Base-by-base conservation (phyloP, 2,329 filamentous ascomycete genomes). In the Emmonsiellopsis sp. region DNA sequence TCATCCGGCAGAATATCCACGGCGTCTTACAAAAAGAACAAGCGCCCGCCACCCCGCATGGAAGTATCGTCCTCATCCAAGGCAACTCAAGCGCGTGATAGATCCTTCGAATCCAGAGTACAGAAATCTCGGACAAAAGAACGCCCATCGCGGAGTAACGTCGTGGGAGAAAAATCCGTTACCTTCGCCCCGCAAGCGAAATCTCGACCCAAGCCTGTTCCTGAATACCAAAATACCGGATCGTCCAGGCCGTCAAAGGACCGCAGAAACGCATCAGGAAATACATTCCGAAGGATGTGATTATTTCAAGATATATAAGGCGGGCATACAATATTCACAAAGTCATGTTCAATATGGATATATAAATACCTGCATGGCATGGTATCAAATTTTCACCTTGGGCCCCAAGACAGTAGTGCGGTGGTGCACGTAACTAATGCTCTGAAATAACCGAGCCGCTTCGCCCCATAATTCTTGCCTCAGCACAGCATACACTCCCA, bases 61-160 rank as follows among this genome's bases (percentile, higher is more conserved):
- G 70, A 76, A 32, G 73, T 84, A 1, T 79, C 79, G 0, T 80
- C 78, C 3, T 81, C 79, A 2, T 67, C 68, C 32, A 73, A 68
- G 48, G 61, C 65, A 46, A 51, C 55, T 48, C 71, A 72, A 35
- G 66, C 67, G 9, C 75, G 74, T 16, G 79, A 83, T 55, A 73
- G 73, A 42, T 79, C 79, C 0, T 85, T 85, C 61, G 81, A 77
- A 3, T 73, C 79, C 6, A 72, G 80, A n/a, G 77, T 79, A 4
- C 69, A 73, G 45, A 73, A 71, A 47, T 68, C 73, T 63, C 67
- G 67, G 41, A 64, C 65, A 4, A 71, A 63, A 40, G 61, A 67
- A 30, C 66, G 65, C 35, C 64, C 67, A 8, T 57, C 62, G 7
- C 63, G 67, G 15, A 62, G 62, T 47, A 65, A 63, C 34, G 71